These are phyloP conservation scores for Boletus pseudopeckii DNA, from an alignment of 768 basidiomycete species.

Conservation along the genomic window DNA sequence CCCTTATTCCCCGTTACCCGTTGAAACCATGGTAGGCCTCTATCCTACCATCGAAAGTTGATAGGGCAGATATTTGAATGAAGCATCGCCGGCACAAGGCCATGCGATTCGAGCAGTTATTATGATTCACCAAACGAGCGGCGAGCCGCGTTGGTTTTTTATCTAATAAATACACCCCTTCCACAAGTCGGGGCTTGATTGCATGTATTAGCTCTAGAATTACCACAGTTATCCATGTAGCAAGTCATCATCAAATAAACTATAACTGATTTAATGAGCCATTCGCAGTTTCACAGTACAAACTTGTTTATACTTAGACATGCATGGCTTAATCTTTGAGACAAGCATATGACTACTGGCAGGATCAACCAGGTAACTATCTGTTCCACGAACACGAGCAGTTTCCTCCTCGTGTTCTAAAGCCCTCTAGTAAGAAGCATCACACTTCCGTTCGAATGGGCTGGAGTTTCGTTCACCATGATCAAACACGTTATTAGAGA, in stretches of 20 bases:
- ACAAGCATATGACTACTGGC: slow-evolving; percentile 84
- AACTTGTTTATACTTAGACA: slow-evolving; percentile 73
- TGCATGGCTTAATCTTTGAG: slow-evolving; percentile 84
- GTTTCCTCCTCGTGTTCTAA: no score
- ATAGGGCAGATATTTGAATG: no score
- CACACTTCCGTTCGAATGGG: background rate
- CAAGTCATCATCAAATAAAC: slow-evolving; percentile 75
- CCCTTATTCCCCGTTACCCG: no score
- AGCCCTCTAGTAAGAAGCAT: background rate
- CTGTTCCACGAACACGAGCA: no score
- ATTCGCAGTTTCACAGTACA: slow-evolving; percentile 78
- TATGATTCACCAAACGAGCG: slow-evolving; percentile 70
- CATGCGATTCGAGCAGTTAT: slow-evolving; percentile 72
- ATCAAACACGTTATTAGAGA: background rate
- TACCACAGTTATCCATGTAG: slow-evolving; percentile 80
- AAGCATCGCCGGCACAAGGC: no score
- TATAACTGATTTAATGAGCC: slow-evolving; percentile 84
- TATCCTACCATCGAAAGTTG: no score
- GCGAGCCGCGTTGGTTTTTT: slow-evolving; percentile 67
- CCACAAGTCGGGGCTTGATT: slow-evolving; percentile 65
- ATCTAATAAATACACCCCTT: slow-evolving; percentile 73
- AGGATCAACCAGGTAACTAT: slow-evolving; percentile 85
- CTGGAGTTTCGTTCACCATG: background rate
- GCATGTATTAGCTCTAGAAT: slow-evolving; percentile 78
- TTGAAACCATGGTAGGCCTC: no score